Percentiles rank a stretch among this genome's conserved stretches.
These are phyloP conservation scores for Botrytis squamosa DNA, from an alignment of 2,329 filamentous ascomycete species.

Conservation along the genomic window DNA sequence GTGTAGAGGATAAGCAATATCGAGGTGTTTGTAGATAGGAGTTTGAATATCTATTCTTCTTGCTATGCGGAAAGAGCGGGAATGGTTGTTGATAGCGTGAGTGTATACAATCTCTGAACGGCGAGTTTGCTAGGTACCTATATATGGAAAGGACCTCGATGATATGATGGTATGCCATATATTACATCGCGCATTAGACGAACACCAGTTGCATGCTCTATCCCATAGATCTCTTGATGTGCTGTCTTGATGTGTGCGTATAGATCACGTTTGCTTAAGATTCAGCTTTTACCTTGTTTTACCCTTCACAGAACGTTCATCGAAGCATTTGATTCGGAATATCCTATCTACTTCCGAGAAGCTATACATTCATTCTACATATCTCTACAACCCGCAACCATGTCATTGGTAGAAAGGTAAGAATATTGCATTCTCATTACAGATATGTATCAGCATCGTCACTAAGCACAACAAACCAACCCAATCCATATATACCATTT, in stretches of 20 bases:
- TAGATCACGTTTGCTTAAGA: no score
- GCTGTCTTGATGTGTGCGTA: neutral
- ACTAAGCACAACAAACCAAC: neutral
- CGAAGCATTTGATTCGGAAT: no score
- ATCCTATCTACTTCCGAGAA: no score
- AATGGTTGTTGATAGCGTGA: neutral
- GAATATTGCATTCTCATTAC: neutral
- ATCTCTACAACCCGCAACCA: neutral
- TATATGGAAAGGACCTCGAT: neutral
- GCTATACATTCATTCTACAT: neutral
- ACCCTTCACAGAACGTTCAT: neutral
- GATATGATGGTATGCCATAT: neutral
- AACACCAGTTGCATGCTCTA: neutral
- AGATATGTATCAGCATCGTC: neutral
- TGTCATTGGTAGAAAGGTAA: neutral
- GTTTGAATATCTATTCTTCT: no score
- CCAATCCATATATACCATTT: no score
- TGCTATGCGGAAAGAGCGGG: neutral
- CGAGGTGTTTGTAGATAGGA: no score
- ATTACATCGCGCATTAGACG: neutral
- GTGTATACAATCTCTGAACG: neutral
- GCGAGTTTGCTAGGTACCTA: neutral
- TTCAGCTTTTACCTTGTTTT: neutral
- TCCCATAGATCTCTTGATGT: neutral
- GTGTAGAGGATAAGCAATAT: no score